Evolutionary conservation across 129 eudicot species (phyloP), one percentile per base, ranked within the genome.

Genomic region (Silybum marianum): DNA sequence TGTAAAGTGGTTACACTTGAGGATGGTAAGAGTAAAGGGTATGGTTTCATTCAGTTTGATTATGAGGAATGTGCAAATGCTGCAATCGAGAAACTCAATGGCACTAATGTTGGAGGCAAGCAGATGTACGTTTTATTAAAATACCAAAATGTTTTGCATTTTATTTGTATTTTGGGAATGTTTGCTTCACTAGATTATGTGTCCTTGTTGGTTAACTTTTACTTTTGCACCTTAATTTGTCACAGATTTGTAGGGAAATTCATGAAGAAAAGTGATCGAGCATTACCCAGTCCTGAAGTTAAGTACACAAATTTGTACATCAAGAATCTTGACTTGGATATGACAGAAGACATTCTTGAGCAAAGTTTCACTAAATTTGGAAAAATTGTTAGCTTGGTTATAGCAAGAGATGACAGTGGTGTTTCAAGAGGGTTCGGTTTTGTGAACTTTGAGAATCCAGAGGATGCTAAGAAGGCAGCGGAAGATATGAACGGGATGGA

Each of bases 21-120:
- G 80, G 93, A 92, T 62, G 90, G 91, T 16, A 90, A 86, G 88
- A 92, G 97, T 81, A 95, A 85, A 85, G 99, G 97, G 67, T 89
- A 89, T 76, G 99, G 99, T 13, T 95, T 92, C 82, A 91, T 95
- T 46, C 99, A 95, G 82, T 95, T 92, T 85, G 96, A 85, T 65
- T 72, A 89, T 4, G 98, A 90, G 78, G 91, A 85, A 72, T 89
- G 90, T 38, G 94, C 99, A 77, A 87, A 73, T 80, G 88, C 89
- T 88, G 97, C 99, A 51, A 91, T 92, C 84, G 92, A 92, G 84
- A 85, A 88, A 25, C 89, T 92, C 40, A 91, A 92, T 89, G 99
- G 91, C 76, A 84, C 86, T 18, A 73, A 21, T 69, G 83, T 90
- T 76, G 97, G 72, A 78, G 99, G 91, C 87, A 95, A 92, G 72